These are phyloP conservation scores for Copromyces sp. DNA, from an alignment of 495 filamentous ascomycete species.

Conservation along the genomic window DNA sequence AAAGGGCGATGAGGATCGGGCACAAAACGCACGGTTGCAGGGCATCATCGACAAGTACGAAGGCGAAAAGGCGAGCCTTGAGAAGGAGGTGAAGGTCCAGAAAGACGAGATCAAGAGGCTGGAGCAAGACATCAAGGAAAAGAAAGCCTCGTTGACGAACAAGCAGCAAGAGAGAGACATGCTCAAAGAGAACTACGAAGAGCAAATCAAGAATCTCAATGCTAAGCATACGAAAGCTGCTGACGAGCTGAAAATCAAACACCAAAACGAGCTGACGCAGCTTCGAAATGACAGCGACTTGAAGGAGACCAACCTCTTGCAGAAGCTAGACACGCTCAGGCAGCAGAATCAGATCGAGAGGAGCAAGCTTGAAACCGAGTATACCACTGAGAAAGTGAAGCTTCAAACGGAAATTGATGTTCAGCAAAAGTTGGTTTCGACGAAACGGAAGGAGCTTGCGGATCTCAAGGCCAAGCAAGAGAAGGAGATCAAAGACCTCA, in stretches of 20 bases:
- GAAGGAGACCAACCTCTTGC: neutral
- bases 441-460: neutral
- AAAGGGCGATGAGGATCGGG: neutral
- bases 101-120: slow-evolving; percentile 1
- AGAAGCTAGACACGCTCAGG: neutral
- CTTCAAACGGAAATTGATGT: neutral
- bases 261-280: neutral
- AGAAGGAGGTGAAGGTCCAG: neutral
- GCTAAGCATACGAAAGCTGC: neutral
- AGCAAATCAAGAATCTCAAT: neutral
- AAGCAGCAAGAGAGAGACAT: neutral
- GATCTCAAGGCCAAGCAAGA: neutral
- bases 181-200: neutral
- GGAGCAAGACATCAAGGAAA: neutral
- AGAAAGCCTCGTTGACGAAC: neutral
- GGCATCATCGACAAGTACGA: neutral
- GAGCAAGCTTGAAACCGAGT: neutral
- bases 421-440: neutral
- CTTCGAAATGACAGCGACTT: neutral
- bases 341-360: neutral
- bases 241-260: neutral
- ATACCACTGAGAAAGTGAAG: neutral
- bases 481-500: neutral
- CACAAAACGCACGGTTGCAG: neutral
- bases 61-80: neutral